Base-by-base conservation (phyloP, 2,329 filamentous ascomycete species). In the Ophiobolus disseminans region DNA sequence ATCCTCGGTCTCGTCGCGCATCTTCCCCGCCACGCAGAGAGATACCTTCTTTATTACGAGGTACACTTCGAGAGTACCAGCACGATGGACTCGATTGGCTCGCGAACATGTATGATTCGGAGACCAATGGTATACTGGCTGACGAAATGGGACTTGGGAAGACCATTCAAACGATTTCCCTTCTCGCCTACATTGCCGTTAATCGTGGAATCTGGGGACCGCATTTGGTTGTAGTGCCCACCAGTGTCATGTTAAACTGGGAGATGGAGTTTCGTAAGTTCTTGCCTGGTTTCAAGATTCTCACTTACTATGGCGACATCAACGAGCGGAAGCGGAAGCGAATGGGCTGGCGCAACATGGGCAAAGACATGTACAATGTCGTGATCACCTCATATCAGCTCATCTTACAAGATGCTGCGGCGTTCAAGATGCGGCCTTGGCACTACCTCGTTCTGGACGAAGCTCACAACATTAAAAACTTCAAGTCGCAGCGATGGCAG, bases 251-350 rank as follows among this genome's bases (percentile, higher is more conserved):
- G 82, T 84, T 99, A 57, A 99, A 99, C 69, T 99, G 94, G 94
- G 95, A 99, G 73, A 97, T 97, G 89, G 94, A 99, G 74, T 99
- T 99, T 81, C 97, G 97, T 69, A 99, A 99, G 72, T 99, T 93
- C 85, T 90, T 92, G 48, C 94, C 95, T 3, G 93, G 94, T 0
- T 99, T 99, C 80, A 97, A 97, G 70, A 96, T 99, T 46, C 80
- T 99, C 50, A 94, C 92, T 0, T 99, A 99, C 76, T 99, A 97
- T 69, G 94, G 95, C 34, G 90, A 88, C 32, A 89, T 92, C 63
- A 91, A 97, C 59, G 94, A 99, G 74, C 87, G 94, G 36, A 92
- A 90, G 70, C 82, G 87, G 58, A 97, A 97, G 73, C 88, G 95
- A 21, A 86, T 88, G 65, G 93, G 94, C 2, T 99, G 94, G 94